Conservation (phyloP, 768 basidiomycete species). For the Suillus variegatus region DNA sequence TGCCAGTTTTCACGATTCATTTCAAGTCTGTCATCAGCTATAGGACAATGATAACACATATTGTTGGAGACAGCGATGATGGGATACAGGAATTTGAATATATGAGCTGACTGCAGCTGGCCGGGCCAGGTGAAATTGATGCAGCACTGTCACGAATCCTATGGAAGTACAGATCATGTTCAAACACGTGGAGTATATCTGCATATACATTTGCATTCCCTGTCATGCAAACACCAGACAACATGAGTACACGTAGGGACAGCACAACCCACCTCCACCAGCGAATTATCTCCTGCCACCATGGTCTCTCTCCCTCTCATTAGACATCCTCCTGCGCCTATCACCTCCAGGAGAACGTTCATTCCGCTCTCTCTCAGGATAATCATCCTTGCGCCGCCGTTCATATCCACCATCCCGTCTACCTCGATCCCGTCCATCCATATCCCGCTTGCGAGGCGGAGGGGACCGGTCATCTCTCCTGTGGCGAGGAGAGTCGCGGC, state of each 20-base stretch:
- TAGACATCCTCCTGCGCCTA: constrained; percentile 22
- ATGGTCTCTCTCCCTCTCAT: constrained; percentile 29
- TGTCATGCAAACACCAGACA: background rate
- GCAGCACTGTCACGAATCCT: too few relatives aligned
- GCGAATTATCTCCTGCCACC: constrained; percentile 21
- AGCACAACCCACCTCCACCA: background rate
- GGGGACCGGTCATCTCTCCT: constrained; percentile 22
- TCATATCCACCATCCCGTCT: constrained; percentile 22
- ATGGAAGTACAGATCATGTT: too few relatives aligned
- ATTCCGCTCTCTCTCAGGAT: constrained; percentile 18
- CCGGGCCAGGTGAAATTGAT: too few relatives aligned
- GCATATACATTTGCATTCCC: background rate
- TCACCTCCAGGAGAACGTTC: constrained; percentile 28
- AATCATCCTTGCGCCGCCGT: constrained; percentile 27
- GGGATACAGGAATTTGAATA: too few relatives aligned
- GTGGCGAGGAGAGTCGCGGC: constrained; percentile 27
- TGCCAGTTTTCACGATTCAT: too few relatives aligned
- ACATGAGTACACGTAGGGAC: background rate
- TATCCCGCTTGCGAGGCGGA: constrained; percentile 24
- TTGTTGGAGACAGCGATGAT: too few relatives aligned
- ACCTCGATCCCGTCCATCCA: constrained; percentile 19
- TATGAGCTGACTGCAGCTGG: too few relatives aligned
- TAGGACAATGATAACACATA: too few relatives aligned
- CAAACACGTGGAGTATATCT: background rate
- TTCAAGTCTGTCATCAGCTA: too few relatives aligned